These are phyloP conservation scores for Camelina laxa DNA, from an alignment of 345 rosid species.

Conservation along the genomic window DNA sequence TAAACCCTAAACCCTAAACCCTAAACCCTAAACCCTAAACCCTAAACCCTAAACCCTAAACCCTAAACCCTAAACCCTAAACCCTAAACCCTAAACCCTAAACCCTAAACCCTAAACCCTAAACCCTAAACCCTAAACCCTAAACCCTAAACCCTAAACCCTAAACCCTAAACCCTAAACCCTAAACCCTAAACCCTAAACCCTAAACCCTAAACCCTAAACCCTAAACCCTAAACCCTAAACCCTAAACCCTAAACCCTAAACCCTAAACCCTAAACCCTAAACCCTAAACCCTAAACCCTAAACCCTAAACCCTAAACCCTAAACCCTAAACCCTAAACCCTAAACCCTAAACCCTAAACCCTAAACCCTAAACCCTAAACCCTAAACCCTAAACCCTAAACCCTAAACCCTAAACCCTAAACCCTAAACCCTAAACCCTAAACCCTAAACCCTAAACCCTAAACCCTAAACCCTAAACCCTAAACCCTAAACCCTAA, in stretches of 20 bases:
- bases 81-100: constrained; percentile 27
- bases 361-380: background rate
- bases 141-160: constrained; percentile 26
- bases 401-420: constrained; percentile 35
- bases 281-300: background rate
- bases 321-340: constrained; percentile 43
- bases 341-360: constrained; percentile 30
- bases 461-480: constrained; percentile 24
- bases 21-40: constrained; percentile 1
- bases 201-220: constrained; percentile 35
- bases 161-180: constrained; percentile 18
- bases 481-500: constrained; percentile 20
- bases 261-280: constrained; percentile 31
- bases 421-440: constrained; percentile 37
- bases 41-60: too few species aligned
- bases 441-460: constrained; percentile 29
- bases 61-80: constrained; percentile 20
- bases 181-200: constrained; percentile 23
- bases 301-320: constrained; percentile 46
- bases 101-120: constrained; percentile 28
- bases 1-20: constrained; percentile 33
- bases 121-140: constrained; percentile 22
- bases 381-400: constrained; percentile 28
- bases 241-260: constrained; percentile 33
- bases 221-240: constrained; percentile 37